Evolutionary conservation across 192 early-diverging fungal genomes (phyloP), one percentile per base, ranked within the genome.

Genomic region (Coemansia sp.): DNA sequence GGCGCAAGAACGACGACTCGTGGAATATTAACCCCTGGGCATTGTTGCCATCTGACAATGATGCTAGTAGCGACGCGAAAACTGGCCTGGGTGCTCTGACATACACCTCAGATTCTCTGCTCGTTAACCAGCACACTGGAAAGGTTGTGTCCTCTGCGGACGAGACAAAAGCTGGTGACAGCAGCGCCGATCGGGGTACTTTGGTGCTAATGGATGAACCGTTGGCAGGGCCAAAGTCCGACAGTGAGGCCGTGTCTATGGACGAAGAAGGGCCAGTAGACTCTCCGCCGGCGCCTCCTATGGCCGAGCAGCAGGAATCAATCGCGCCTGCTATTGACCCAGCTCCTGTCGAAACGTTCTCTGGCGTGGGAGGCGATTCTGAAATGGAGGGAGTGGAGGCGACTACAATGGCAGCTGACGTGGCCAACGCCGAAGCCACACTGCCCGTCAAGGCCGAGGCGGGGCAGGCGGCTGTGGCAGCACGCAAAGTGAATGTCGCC

Each of bases 1-100:
- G 83, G 83, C 78, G 79, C 68, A 85, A 85, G 33, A 75, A 81
- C 75, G 83, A 85, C 52, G 7, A 13, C 29, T 80, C 83, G 62
- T 85, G 83, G 83, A 85, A 85, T 29, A 73, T 85, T 46, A 85
- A 85, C 22, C 83, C 49, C 49, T 52, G 49, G 49, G 49, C 49
- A 6, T 11, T 22, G 20, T 12, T 52, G 20, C 49, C 49, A 3
- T 9, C 49, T 11, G 49, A 24, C 22, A 52, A 47, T 15, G 44
- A 18, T 20, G 50, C 49, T 8, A 38, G 36, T 38, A 38, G 64
- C 46, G 15, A 39, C 69, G 4, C 33, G 18, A 61, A 61, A 18
- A 18, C 36, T 5, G 61, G 20, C 27, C 62, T 63, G 33, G 70
- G 66, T 46, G 62, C 83, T 1, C 31, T 80, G 70, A 78, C 78